Base-by-base conservation (phyloP, 1,139 yeast species). In the Suhomyces ambrosiae region DNA sequence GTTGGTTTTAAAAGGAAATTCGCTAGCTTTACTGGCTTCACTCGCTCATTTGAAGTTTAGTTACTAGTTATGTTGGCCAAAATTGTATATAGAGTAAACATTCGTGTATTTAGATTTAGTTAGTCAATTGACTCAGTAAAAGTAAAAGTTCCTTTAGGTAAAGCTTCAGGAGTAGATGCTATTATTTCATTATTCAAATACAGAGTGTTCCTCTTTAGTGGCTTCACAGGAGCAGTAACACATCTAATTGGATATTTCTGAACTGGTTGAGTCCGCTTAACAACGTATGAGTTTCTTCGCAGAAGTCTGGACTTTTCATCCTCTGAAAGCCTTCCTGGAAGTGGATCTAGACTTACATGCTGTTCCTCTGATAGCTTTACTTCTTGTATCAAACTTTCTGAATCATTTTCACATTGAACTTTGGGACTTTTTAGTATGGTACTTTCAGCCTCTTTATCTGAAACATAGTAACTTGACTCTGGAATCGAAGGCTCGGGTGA, bases 161-260 rank as follows among this genome's bases (percentile, higher is more conserved):
- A 18, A 5, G 8, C 21, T 18, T 18, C 21, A 18, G 21, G 21
- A 6, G 21, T n/a, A n/a, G n/a, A n/a, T n/a, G n/a, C n/a, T 19
- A 7, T 19, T 19, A 28, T 28, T 28, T 17, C n/a, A n/a, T n/a
- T n/a, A n/a, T n/a, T n/a, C n/a, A n/a, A n/a, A n/a, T n/a, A n/a
- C n/a, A n/a, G n/a, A n/a, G n/a, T n/a, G n/a, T n/a, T n/a, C n/a
- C n/a, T n/a, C n/a, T n/a, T n/a, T n/a, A n/a, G 29, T 10, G 23
- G 15, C 23, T 16, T 32, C 5, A 24, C 21, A 5, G 40, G 40
- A n/a, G 40, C 36, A n/a, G 40, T 37, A 3, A 19, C 36, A 28
- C 37, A 24, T 11, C 40, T n/a, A 4, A 33, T 11, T 3, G 33
- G 33, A 17, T 31, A 31, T n/a, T n/a, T 23, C 5, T 22, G 27